A percentile compares a stretch with the other conserved stretches of the same genome.
phyloP scores from a whole-genome alignment of 2,329 filamentous ascomycete genomes.

The Neocucurbitaria cava region DNA sequence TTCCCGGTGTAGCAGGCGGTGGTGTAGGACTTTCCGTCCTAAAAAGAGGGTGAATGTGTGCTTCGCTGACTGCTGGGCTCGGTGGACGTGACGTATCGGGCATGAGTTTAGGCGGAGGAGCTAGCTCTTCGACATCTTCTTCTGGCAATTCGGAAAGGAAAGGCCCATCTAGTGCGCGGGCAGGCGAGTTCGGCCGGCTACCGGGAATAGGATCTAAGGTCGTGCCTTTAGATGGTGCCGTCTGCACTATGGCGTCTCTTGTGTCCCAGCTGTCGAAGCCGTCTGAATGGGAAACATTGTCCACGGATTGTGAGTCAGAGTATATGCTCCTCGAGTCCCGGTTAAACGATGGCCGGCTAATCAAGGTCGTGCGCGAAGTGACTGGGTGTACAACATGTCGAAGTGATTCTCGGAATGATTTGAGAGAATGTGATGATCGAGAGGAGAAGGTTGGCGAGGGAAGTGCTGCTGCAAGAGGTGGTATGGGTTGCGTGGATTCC shows the following conservation, averaged over 20 bases:
- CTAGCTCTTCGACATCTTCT: conserved; percentile 37
- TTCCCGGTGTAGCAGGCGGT: conserved; percentile 71
- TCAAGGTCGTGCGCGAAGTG: conserved; percentile 46
- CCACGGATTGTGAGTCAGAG: conserved; percentile 43
- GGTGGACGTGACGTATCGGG: conserved; percentile 45
- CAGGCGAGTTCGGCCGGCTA: conserved; percentile 71
- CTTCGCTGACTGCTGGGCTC: conserved; percentile 60
- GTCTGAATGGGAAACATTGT: conserved; percentile 56
- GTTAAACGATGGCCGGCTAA: conserved; percentile 40
- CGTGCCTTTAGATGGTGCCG: conserved; percentile 51
- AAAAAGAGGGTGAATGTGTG: conserved; percentile 80
- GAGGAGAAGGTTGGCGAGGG: conserved; percentile 47
- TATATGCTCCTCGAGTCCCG: conserved; percentile 43
- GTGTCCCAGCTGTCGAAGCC: conserved; percentile 80
- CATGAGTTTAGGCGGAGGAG: conserved; percentile 42
- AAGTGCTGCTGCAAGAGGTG: conserved; percentile 37
- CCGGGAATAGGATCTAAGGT: conserved; percentile 75
- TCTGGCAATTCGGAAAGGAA: conserved; percentile 43
- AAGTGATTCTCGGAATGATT: conserved; percentile 47
- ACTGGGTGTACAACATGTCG: conserved; percentile 48
- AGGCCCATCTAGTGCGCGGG: conserved; percentile 63
- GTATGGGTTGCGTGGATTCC: conserved; percentile 31
- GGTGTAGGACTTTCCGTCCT: conserved; percentile 74
- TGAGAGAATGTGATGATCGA: conserved; percentile 45
- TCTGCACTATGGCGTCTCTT: conserved; percentile 57